These are phyloP conservation scores for Silene latifolia DNA, from an alignment of 148 eudicot genomes.

Conservation along the genomic window DNA sequence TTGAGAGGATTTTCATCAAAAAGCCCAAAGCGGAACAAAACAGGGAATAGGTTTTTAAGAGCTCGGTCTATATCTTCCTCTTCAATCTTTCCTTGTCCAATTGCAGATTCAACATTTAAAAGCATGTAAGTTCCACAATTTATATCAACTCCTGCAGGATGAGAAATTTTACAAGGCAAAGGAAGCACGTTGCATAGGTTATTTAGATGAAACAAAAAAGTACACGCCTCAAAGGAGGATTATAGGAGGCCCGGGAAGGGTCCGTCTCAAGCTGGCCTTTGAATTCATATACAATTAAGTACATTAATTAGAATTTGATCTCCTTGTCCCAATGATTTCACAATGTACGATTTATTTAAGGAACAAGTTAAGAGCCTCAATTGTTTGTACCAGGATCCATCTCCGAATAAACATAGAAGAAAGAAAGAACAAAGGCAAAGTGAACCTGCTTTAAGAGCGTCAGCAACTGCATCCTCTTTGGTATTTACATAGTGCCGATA, in stretches of 20 bases:
- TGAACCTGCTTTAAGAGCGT: constrained; percentile 87
- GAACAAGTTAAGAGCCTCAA: no score
- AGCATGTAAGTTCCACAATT: constrained; percentile 89
- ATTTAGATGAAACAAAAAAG: background rate
- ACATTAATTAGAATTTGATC: no score
- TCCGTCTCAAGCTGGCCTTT: no score
- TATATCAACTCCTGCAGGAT: constrained; percentile 69
- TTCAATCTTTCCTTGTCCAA: constrained; percentile 59
- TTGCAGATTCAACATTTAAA: constrained; percentile 57
- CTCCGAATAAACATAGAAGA: no score
- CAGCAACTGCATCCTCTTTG: constrained; percentile 84
- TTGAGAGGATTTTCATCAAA: constrained; percentile 69
- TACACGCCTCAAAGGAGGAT: no score
- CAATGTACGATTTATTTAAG: no score
- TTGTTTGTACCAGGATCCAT: no score
- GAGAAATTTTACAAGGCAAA: background rate
- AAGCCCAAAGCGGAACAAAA: constrained; percentile 73
- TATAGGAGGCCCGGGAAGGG: no score
- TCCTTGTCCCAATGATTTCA: no score
- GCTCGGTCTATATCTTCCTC: constrained; percentile 80
- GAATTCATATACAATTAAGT: no score
- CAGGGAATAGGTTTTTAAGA: constrained; percentile 63
- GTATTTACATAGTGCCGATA: constrained; percentile 58
- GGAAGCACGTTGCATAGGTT: background rate
- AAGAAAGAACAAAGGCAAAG: background rate